phyloP scores from a whole-genome alignment of 495 filamentous ascomycete species.

The Platismatia glauca region DNA sequence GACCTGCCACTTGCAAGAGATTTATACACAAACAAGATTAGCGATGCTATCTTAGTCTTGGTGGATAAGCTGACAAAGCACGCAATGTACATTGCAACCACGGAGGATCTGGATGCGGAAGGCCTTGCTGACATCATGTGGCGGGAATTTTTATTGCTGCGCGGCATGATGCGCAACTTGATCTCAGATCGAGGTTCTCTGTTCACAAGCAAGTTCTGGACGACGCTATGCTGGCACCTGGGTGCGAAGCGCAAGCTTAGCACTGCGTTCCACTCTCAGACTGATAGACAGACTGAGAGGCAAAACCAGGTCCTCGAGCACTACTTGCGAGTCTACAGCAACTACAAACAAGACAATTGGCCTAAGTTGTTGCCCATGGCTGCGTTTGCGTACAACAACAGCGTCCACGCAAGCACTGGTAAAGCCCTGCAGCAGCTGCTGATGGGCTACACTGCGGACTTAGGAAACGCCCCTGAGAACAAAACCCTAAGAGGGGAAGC shows the following conservation, averaged over 20 bases:
- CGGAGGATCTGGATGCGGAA: not conserved
- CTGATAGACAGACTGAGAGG: not conserved
- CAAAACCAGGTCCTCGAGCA: conserved; percentile 22
- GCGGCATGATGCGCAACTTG: not conserved
- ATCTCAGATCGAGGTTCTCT: conserved; percentile 10
- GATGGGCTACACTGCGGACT: not conserved
- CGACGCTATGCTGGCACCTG: conserved; percentile 5
- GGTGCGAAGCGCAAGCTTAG: not conserved
- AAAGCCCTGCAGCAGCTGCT: not conserved
- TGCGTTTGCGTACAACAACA: conserved; percentile 20
- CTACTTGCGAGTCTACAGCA: conserved; percentile 21
- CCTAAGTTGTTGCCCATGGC: conserved; percentile 16
- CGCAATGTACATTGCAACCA: conserved; percentile 8
- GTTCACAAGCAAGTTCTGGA: conserved; percentile 20
- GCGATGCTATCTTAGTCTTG: conserved; percentile 20
- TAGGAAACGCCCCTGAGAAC: not conserved
- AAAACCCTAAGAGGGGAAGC: not conserved
- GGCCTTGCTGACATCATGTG: conserved; percentile 4
- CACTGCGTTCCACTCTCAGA: not conserved
- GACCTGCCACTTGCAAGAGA: conserved; percentile 7
- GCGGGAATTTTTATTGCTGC: not conserved
- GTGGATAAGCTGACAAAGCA: conserved; percentile 19
- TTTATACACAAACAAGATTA: not conserved
- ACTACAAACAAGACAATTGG: conserved; percentile 24
- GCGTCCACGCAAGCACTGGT: not conserved